Conservation (phyloP, 2,329 filamentous ascomycete genomes). For the Tolypocladium ophioglossoides region DNA sequence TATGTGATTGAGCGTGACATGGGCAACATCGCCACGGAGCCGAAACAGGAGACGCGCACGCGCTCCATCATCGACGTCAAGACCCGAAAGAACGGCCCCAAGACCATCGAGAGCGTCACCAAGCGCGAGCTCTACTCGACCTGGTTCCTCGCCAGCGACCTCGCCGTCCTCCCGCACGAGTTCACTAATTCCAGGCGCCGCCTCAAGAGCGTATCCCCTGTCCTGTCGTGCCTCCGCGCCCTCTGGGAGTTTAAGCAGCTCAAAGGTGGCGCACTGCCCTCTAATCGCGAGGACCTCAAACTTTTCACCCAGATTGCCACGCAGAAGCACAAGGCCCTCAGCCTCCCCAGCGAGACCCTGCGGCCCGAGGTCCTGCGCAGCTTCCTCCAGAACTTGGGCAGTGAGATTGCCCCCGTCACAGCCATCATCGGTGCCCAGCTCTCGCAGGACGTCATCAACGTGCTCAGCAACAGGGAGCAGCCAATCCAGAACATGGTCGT, state of each 20-base stretch:
- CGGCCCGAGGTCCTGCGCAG: conserved; percentile 63
- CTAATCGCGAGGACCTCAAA: conserved; percentile 55
- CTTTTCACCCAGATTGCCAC: conserved; percentile 69
- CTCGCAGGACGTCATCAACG: conserved; percentile 95
- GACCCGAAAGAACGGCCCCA: conserved; percentile 56
- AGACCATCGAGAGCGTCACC: conserved; percentile 73
- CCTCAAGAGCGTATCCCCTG: conserved; percentile 65
- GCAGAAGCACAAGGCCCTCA: conserved; percentile 65
- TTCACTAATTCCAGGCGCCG: conserved; percentile 58
- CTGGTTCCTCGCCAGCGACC: conserved; percentile 71
- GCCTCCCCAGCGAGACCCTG: conserved; percentile 57
- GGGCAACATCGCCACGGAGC: conserved; percentile 57
- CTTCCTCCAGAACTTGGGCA: conserved; percentile 79
- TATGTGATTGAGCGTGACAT: conserved; percentile 81
- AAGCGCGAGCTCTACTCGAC: conserved; percentile 89
- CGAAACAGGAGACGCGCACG: conserved; percentile 62
- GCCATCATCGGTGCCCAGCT: conserved; percentile 85
- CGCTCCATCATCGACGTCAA: conserved; percentile 63
- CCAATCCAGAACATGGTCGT: conserved; percentile 92
- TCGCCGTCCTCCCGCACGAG: conserved; percentile 60
- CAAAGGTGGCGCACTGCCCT: conserved; percentile 42
- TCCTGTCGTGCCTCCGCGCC: conserved; percentile 77
- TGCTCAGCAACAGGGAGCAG: conserved; percentile 81
- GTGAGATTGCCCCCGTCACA: conserved; percentile 76
- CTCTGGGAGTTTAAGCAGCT: conserved; percentile 70